Base-by-base conservation (phyloP, 208 protist species). In the Trypanosoma boissoni region DNA sequence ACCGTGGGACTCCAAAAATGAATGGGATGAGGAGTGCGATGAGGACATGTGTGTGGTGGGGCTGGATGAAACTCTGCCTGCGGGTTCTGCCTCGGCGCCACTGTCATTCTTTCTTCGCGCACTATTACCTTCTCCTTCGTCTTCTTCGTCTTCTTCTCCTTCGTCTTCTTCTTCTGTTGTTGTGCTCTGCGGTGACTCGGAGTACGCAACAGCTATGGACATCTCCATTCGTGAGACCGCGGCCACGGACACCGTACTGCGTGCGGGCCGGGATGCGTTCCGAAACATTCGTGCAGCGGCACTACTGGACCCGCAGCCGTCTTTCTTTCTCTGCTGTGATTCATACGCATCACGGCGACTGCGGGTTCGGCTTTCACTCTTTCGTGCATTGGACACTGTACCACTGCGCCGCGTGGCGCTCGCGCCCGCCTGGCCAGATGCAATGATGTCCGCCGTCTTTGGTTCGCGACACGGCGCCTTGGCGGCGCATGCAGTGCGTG, bases 251-350 rank as follows among this genome's bases (percentile, higher is more conserved):
- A 27, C 23, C 34, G 51, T 49, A 21, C 29, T 82, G 7, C 62
- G 68, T 20, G 67, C 76, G 6, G 50, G 71, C 12, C 63, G 72
- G 6, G 72, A 73, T 52, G 52, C 87, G 18, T 91, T 86, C 45
- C 83, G 83, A 53, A 91, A 91, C 48, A 58, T 91, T 24, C 70
- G 83, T 9, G 83, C 77, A 23, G 72, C 62, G 10, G 32, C 65
- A 12, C 45, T 66, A 26, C 29, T 65, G 24, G 68, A 68, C 12
- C 14, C 12, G 16, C 16, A 64, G 34, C 53, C 70, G 18, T 39
- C 28, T 27, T 12, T 68, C 44, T 2, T 42, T 21, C 10, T 18
- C 23, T 12, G 18, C n/a, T 5, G 42, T 28, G 6, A 62, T 9
- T 37, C 9, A 7, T 51, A 44, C 39, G 23, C 27, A 3, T 41